These are phyloP conservation scores for Candida corydali DNA, from an alignment of 805 yeast species.

Conservation along the genomic window DNA sequence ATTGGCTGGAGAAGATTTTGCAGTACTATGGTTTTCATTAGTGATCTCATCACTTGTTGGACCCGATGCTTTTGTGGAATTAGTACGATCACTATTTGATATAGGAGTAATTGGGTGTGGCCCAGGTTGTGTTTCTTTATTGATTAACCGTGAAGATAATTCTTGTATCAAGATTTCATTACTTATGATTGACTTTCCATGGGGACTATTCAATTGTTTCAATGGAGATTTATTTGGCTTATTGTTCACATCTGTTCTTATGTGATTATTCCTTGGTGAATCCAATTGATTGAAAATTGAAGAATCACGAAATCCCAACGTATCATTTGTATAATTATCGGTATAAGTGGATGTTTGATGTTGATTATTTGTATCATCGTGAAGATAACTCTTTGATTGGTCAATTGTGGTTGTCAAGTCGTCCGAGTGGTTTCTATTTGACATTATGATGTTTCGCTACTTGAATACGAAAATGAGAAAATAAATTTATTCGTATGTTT, in stretches of 20 bases:
- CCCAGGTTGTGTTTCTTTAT: too few relatives aligned
- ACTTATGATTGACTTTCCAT: too few relatives aligned
- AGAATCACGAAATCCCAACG: not conserved
- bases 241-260: too few relatives aligned
- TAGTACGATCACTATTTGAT: too few relatives aligned
- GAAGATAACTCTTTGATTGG: conserved; percentile 1
- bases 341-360: not conserved
- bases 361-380: not conserved
- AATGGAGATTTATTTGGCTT: too few relatives aligned
- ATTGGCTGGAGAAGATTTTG: not conserved
- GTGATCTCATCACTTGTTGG: not conserved
- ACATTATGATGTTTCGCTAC: not conserved
- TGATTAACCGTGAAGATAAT: too few relatives aligned
- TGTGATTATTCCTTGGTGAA: too few relatives aligned
- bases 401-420: not conserved
- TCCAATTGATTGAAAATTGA: conserved; percentile 2
- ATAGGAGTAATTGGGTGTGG: not conserved
- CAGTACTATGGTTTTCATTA: conserved; percentile 1
- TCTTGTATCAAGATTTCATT: too few relatives aligned
- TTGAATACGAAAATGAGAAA: too few relatives aligned
- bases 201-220: not conserved
- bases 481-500: too few relatives aligned
- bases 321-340: not conserved
- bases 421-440: not conserved
- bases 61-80: not conserved